Percentiles rank a stretch among this genome's conserved stretches.
These are phyloP conservation scores for Malus hybrid DNA, from an alignment of 331 rosid genomes.

Conservation along the genomic window DNA sequence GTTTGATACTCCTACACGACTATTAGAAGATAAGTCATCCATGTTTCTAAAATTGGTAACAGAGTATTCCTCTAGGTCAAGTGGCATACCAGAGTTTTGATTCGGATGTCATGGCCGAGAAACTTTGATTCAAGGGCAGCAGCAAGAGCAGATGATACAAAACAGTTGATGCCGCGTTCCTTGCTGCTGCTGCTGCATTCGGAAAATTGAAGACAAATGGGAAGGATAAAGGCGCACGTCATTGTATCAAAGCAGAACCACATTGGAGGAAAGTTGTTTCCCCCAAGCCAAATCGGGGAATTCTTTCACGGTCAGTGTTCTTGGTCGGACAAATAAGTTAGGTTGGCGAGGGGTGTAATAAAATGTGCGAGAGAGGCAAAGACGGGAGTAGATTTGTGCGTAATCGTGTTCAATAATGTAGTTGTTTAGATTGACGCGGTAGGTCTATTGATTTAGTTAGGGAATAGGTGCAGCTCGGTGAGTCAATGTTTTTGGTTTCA, in stretches of 20 bases:
- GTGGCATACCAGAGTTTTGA: constrained; percentile 63
- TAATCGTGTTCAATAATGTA: constrained; percentile 23
- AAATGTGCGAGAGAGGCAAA: constrained; percentile 20
- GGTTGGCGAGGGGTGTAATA: constrained; percentile 14
- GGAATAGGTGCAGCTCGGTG: constrained; percentile 25
- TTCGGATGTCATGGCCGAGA: constrained; percentile 16
- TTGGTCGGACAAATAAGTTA: constrained; percentile 18
- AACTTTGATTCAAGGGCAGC: constrained; percentile 19
- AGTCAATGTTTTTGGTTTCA: constrained; percentile 18
- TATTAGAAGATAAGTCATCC: constrained; percentile 79
- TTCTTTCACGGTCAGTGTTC: constrained; percentile 22
- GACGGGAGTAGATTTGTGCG: constrained; percentile 17
- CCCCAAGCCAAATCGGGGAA: constrained; percentile 20
- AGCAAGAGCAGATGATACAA: constrained; percentile 19
- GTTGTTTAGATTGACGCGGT: constrained; percentile 22
- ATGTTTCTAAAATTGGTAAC: constrained; percentile 86
- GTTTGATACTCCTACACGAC: constrained; percentile 64
- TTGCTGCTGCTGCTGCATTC: constrained; percentile 21
- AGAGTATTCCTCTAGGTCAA: constrained; percentile 76
- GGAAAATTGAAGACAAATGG: constrained; percentile 3
- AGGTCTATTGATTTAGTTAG: constrained; percentile 23
- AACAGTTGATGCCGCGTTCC: background rate
- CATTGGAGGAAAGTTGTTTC: constrained; percentile 18
- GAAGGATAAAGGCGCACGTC: constrained; percentile 9
- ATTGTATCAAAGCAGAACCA: constrained; percentile 9